Evolutionary conservation across 768 basidiomycete species (phyloP), one percentile per base, ranked within the genome.

Genomic region (Mycena maculata): DNA sequence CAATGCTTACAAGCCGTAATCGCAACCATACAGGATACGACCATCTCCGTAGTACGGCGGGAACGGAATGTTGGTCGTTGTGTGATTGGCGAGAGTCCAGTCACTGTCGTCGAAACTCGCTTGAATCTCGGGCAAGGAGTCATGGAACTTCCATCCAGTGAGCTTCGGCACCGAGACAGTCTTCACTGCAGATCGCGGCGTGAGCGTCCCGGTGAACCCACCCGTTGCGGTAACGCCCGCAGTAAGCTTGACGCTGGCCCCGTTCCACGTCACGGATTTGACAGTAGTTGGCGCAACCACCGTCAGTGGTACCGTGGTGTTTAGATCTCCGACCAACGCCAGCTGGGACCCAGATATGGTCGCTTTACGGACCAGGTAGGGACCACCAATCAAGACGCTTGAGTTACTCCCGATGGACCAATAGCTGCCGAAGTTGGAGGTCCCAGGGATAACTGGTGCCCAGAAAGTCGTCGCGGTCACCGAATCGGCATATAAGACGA

Each of bases 1-100:
- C 18, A n/a, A 77, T 1, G 65, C 90, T 77, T 65, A 94, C 92
- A 90, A 95, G 63, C 88, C 91, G 76, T 95, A 95, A 76, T 95
- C 94, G 73, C 93, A 94, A 1, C 92, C 93, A 76, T 93, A 94
- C 30, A 95, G 78, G n/a, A 94, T 80, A 39, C 91, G 82, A 1
- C 91, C 92, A 67, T 93, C 91, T 1, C 92, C 92, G 68, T 91
- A 92, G 66, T 85, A 80, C 5, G 91, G 90, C 71, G 88, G 87
- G 53, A 82, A 82, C 2, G 91, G 90, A 62, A 90, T 89, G 69
- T 92, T 92, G 30, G 94, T 94, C 23, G 82, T 84, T n/a, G 84
- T 91, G 65, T 89, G 89, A 71, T 92, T 84, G 18, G 92, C 93
- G 60, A 83, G 71, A 11, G 81, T 82, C 93, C 93, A 95, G 4